These are phyloP conservation scores for Pharnaceum exiguum DNA, from an alignment of 148 eudicot species.

Conservation along the genomic window DNA sequence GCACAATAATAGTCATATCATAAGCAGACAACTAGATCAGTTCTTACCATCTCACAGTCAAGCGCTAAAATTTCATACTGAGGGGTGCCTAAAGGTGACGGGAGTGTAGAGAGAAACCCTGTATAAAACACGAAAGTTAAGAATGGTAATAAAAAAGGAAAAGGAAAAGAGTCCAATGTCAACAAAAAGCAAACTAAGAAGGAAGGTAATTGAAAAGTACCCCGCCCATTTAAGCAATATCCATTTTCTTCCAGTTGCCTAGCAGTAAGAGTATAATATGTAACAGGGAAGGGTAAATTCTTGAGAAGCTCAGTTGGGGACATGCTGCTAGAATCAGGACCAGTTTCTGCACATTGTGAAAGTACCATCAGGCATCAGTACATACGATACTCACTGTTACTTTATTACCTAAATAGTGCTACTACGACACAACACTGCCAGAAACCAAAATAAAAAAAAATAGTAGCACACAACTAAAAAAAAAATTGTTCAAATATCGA, in stretches of 20 bases:
- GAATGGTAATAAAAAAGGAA: neutral
- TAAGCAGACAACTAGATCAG: neutral
- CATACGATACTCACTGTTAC: neutral
- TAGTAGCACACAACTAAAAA: too few species aligned
- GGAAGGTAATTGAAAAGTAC: slow-evolving; percentile 24
- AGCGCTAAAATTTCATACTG: slow-evolving; percentile 60
- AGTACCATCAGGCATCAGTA: neutral
- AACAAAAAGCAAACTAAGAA: neutral
- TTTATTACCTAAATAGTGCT: too few species aligned
- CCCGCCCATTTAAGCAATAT: slow-evolving; percentile 57
- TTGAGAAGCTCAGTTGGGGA: slow-evolving; percentile 37
- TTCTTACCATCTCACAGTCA: slow-evolving; percentile 87
- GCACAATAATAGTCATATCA: too few species aligned
- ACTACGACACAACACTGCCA: too few species aligned
- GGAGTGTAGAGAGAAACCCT: slow-evolving; percentile 72
- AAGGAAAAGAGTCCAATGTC: neutral
- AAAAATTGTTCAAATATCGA: too few species aligned
- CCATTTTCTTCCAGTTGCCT: slow-evolving; percentile 88
- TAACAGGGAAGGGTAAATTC: slow-evolving; percentile 71
- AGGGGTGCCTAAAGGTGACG: slow-evolving; percentile 54
- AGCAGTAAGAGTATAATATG: slow-evolving; percentile 76
- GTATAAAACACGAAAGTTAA: slow-evolving; percentile 22
- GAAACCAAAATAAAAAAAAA: too few species aligned
- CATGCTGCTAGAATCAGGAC: slow-evolving; percentile 18
- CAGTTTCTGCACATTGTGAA: slow-evolving; percentile 35